Conservation (phyloP, 192 early-diverging fungal genomes). For the Gamsiella multidivaricata region DNA sequence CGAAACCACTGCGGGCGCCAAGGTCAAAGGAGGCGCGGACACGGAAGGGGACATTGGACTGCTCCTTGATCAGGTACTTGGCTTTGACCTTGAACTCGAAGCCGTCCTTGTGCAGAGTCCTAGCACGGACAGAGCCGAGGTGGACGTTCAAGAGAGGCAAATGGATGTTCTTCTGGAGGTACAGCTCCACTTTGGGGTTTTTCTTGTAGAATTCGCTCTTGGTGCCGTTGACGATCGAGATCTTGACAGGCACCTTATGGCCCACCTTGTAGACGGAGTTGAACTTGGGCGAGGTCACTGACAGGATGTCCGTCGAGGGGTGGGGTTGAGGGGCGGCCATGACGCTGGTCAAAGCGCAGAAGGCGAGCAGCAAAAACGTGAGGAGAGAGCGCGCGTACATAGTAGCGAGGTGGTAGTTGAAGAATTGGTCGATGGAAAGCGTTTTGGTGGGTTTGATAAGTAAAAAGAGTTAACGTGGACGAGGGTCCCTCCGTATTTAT, state of each 20-base stretch:
- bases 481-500: background rate
- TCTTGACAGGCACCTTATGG: slow-evolving; percentile 10
- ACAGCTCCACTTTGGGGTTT: slow-evolving; percentile 15
- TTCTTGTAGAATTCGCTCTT: slow-evolving; percentile 15
- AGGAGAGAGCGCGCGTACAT: slow-evolving; percentile 34
- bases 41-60: slow-evolving; percentile 14
- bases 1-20: background rate
- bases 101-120: background rate
- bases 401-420: background rate
- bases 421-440: background rate
- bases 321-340: slow-evolving; percentile 9
- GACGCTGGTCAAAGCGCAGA: slow-evolving; percentile 12
- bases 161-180: slow-evolving; percentile 26
- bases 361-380: slow-evolving; percentile 11
- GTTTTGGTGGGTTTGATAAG: too few species aligned
- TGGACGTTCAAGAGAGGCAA: slow-evolving; percentile 14
- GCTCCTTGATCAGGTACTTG: slow-evolving; percentile 28
- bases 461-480: background rate
- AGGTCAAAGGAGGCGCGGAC: slow-evolving; percentile 16
- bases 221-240: slow-evolving; percentile 8
- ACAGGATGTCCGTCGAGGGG: background rate
- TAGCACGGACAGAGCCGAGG: background rate
- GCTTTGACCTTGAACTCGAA: slow-evolving; percentile 24
- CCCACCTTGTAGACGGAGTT: slow-evolving; percentile 24
- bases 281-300: background rate